These are phyloP conservation scores for Cochlearia excelsa DNA, from an alignment of 345 rosid genomes.

Conservation along the genomic window DNA sequence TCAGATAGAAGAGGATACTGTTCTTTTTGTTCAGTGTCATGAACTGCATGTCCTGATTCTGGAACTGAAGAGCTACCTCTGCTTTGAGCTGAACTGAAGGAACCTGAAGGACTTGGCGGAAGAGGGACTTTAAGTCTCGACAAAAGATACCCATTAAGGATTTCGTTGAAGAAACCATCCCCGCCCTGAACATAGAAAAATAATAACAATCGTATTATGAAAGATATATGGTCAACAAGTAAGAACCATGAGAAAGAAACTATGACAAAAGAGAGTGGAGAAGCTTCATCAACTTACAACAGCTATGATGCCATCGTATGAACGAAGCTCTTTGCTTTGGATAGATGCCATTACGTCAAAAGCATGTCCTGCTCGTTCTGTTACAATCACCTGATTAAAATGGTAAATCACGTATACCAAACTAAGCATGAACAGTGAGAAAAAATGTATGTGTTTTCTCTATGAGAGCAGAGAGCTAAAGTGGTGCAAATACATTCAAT, in stretches of 20 bases:
- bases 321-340: constrained; percentile 55
- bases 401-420: constrained; percentile 22
- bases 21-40: constrained; percentile 44
- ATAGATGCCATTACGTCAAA: constrained; percentile 64
- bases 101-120: constrained; percentile 73
- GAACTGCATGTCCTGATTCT: constrained; percentile 37
- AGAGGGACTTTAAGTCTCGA: constrained; percentile 72
- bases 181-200: constrained; percentile 59
- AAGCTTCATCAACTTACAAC: constrained; percentile 55
- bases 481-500: constrained; percentile 1
- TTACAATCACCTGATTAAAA: constrained; percentile 65
- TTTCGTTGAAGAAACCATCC: constrained; percentile 94
- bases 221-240: constrained; percentile 11
- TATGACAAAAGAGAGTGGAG: constrained; percentile 11
- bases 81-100: constrained; percentile 41
- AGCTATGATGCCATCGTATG: constrained; percentile 76
- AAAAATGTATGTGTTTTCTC: not conserved
- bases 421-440: constrained; percentile 10
- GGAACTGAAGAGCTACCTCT: constrained; percentile 35
- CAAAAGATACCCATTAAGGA: constrained; percentile 82
- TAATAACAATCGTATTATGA: not conserved
- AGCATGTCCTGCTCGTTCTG: constrained; percentile 86
- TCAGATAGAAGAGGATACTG: constrained; percentile 52
- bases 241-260: constrained; percentile 1
- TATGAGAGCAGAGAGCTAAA: constrained; percentile 8